These are phyloP conservation scores for Boechera retrofracta DNA, from an alignment of 345 rosid species.

Conservation along the genomic window DNA sequence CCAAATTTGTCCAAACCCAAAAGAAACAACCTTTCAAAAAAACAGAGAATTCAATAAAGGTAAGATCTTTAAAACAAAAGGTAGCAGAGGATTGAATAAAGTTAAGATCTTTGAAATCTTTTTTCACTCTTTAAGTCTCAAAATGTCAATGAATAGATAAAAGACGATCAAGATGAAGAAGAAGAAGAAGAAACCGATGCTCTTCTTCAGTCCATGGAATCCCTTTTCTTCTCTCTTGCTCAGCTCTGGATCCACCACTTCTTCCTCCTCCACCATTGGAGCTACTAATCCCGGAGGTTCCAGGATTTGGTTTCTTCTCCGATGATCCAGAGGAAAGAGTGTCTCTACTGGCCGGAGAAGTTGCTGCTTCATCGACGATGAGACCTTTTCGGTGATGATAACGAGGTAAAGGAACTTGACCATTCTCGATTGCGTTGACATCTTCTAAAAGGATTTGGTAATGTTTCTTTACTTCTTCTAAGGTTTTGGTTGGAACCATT, in stretches of 20 bases:
- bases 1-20: conserved; percentile 92
- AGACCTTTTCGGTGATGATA: conserved; percentile 53
- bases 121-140: conserved; percentile 3
- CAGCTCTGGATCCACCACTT: conserved; percentile 61
- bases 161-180: not conserved
- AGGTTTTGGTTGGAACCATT: conserved; percentile 65
- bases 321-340: conserved; percentile 50
- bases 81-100: conserved; percentile 31
- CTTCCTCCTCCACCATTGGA: conserved; percentile 54
- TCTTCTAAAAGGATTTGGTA: conserved; percentile 67
- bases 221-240: conserved; percentile 91
- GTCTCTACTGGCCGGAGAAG: conserved; percentile 51
- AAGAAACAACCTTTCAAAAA: conserved; percentile 66
- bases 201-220: conserved; percentile 99
- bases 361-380: conserved; percentile 26
- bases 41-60: conserved; percentile 32
- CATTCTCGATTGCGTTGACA: conserved; percentile 73
- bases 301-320: conserved; percentile 45
- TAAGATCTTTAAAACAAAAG: not conserved
- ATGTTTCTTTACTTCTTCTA: conserved; percentile 68
- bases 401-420: conserved; percentile 65
- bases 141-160: conserved; percentile 25
- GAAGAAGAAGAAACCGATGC: conserved; percentile 61
- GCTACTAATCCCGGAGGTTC: conserved; percentile 53
- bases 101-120: conserved; percentile 14